Conservation (phyloP, 1,284 basidiomycete species). For the Thecaphora frezii region DNA sequence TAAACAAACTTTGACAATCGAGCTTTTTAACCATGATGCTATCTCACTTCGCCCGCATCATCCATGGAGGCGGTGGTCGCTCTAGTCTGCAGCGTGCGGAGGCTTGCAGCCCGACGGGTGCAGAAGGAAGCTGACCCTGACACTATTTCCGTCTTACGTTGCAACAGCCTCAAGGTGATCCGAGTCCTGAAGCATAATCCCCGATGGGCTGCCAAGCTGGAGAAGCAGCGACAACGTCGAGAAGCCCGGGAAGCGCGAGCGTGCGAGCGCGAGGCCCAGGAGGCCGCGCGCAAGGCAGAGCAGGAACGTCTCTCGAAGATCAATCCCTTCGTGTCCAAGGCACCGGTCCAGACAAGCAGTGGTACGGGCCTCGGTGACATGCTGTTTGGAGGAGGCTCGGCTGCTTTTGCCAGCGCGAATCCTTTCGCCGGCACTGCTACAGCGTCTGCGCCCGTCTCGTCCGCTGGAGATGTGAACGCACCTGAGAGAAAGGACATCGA, state of each 20-base stretch:
- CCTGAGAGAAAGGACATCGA: no score
- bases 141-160: not conserved
- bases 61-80: not conserved
- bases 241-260: slow-evolving; percentile 20
- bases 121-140: not conserved
- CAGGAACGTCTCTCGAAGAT: slow-evolving; percentile 34
- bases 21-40: slow-evolving; percentile 58
- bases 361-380: slow-evolving; percentile 19
- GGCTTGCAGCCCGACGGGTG: no score
- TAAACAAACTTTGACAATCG: slow-evolving; percentile 56
- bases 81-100: no score
- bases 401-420: slow-evolving; percentile 7
- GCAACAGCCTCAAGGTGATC: slow-evolving; percentile 48
- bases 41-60: not conserved
- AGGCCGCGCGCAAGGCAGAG: slow-evolving; percentile 26
- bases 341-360: slow-evolving; percentile 4
- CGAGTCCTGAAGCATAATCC: slow-evolving; percentile 52
- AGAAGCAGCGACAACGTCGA: slow-evolving; percentile 40
- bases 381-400: slow-evolving; percentile 38
- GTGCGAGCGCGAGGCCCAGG: slow-evolving; percentile 23
- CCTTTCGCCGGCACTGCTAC: slow-evolving; percentile 29
- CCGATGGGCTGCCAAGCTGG: slow-evolving; percentile 57
- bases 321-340: slow-evolving; percentile 31
- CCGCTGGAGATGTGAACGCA: no score
- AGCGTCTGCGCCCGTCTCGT: slow-evolving; percentile 3